A percentile compares a stretch with the other conserved stretches of the same genome.
These are phyloP conservation scores for Atalantia buxifolia DNA, from an alignment of 345 rosid genomes.

Conservation along the genomic window DNA sequence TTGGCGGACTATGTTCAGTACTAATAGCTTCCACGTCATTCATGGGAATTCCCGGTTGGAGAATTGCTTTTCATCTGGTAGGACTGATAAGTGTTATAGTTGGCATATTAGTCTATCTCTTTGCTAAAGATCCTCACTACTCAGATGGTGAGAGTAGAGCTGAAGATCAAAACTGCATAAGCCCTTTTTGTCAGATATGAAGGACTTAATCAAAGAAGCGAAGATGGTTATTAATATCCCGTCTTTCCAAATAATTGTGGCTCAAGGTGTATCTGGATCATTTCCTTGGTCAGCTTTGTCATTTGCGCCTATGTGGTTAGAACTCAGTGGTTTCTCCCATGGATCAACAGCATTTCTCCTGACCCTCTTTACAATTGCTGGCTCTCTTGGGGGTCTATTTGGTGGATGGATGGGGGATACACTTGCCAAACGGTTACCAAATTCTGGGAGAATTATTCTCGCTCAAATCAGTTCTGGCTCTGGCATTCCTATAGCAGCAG, in stretches of 20 bases:
- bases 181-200: constrained; percentile 38
- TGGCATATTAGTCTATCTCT: constrained; percentile 51
- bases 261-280: constrained; percentile 65
- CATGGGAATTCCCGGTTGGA: constrained; percentile 73
- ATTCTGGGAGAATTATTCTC: constrained; percentile 52
- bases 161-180: constrained; percentile 12
- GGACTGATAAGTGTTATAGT: constrained; percentile 58
- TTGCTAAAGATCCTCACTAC: constrained; percentile 67
- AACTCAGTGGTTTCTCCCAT: constrained; percentile 66
- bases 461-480: constrained; percentile 62
- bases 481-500: constrained; percentile 58
- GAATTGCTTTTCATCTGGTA: constrained; percentile 68
- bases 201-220: constrained; percentile 42
- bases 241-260: constrained; percentile 62
- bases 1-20: constrained; percentile 53
- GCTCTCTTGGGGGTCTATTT: constrained; percentile 44
- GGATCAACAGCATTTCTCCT: constrained; percentile 44
- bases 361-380: constrained; percentile 34
- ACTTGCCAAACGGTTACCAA: constrained; percentile 44
- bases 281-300: constrained; percentile 66
- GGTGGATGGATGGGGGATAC: constrained; percentile 66
- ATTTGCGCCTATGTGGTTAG: constrained; percentile 64
- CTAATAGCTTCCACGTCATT: constrained; percentile 63
- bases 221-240: constrained; percentile 52
- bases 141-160: constrained; percentile 11